A percentile compares a stretch with the other conserved stretches of the same genome.
These are phyloP conservation scores for Alternaria infectoria DNA, from an alignment of 2,329 filamentous ascomycete species.

Conservation along the genomic window DNA sequence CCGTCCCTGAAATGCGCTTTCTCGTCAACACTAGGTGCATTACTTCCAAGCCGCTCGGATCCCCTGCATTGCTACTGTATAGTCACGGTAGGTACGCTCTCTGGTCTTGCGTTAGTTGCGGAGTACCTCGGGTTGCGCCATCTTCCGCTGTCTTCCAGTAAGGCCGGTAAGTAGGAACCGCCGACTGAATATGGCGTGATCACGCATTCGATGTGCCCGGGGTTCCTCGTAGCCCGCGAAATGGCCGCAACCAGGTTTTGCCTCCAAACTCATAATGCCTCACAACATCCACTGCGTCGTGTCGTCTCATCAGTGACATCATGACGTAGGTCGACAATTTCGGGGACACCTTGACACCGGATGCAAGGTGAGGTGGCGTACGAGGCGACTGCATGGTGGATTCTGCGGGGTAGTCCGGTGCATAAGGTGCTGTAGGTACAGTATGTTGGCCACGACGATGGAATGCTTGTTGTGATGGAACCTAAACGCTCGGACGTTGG, in stretches of 20 bases:
- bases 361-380: slow-evolving; percentile 16
- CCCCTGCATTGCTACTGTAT: background rate
- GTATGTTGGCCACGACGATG: background rate
- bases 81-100: background rate
- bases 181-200: slow-evolving; percentile 6
- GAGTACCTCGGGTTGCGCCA: slow-evolving; percentile 8
- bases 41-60: background rate
- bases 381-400: slow-evolving; percentile 1
- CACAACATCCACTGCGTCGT: background rate
- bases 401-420: slow-evolving; percentile 9
- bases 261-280: background rate
- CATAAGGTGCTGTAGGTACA: background rate
- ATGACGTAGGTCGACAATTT: background rate
- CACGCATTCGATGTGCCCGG: slow-evolving; percentile 2
- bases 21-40: background rate
- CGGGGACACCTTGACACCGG: background rate
- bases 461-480: background rate
- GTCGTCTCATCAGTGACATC: background rate
- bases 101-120: background rate
- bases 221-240: background rate
- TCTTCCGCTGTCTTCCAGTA: slow-evolving; percentile 2
- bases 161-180: background rate
- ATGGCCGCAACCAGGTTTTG: background rate
- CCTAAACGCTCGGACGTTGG: slow-evolving; percentile 7
- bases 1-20: background rate